Base-by-base conservation (phyloP, 2,329 filamentous ascomycete species). In the Stenocarpella maydis region DNA sequence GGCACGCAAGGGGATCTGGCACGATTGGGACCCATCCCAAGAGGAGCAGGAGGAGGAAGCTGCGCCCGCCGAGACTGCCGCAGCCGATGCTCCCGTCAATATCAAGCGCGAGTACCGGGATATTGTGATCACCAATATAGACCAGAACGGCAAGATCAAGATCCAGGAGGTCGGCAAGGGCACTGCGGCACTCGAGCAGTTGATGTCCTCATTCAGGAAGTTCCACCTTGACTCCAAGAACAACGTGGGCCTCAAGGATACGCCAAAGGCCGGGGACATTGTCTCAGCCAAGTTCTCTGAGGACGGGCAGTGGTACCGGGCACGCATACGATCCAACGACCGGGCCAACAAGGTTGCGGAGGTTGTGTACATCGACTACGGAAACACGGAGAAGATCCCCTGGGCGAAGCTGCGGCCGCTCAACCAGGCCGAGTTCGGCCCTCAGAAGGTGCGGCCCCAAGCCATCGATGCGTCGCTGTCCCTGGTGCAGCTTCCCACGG, bases 221-320 rank as follows among this genome's bases (percentile, higher is more conserved):
- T 98, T 98, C 86, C 95, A 99, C 81, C 78, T 95, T 66, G 94
- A 94, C 81, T 88, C 92, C 54, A 86, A 92, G 75, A 97, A 97
- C 84, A 91, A 88, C 77, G 88, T 90, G 71, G 84, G 92, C 19
- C 86, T 98, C 52, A 83, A 88, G 54, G 88, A 90, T 54, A 88
- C 92, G 24, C 95, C 96, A 71, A 98, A 98, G 85, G 89, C 93
- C 1, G 96, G 96, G 73, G 95, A 98, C 74, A 91, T 92, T 71
- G 95, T 99, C 31, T 92, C 95, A 1, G 95, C 95, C 76, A 92
- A 93, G 78, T 99, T 98, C 84, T 92, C 90, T 8, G 91, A 90
- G 65, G 96, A 99, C 78, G 89, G 91, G 70, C 90, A 96, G 74
- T 99, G 95, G 95, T 99, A 99, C 84, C 93, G 96, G 71, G 96